Percentiles rank a stretch among this genome's conserved stretches.
Conservation (phyloP, 257 asterid genomes). For the Pogostemon cablin region DNA sequence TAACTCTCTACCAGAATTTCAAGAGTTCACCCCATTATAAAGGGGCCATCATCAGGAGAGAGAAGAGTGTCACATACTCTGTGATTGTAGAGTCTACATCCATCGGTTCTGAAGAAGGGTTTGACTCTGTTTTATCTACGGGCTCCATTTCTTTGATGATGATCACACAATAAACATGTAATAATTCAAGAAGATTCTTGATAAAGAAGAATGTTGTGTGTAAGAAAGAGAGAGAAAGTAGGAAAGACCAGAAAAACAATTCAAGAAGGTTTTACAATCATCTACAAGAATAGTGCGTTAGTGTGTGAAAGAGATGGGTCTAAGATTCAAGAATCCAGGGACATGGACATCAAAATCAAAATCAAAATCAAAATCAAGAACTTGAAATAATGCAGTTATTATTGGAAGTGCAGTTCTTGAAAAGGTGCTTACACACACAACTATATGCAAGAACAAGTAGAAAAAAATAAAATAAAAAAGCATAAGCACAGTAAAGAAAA, state of each 20-base stretch:
- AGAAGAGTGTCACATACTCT: conserved; percentile 43
- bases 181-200: conserved; percentile 24
- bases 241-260: too few relatives aligned
- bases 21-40: background rate
- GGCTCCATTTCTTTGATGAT: conserved; percentile 38
- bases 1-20: background rate
- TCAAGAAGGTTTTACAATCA: conserved; percentile 32
- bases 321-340: too few relatives aligned
- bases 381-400: background rate
- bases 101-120: conserved; percentile 53
- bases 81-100: conserved; percentile 38
- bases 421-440: background rate
- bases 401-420: background rate
- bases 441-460: background rate
- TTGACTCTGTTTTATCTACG: conserved; percentile 31
- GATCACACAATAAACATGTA: conserved; percentile 32
- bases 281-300: conserved; percentile 18
- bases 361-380: too few relatives aligned
- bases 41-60: background rate
- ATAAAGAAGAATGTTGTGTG: conserved; percentile 21
- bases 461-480: background rate
- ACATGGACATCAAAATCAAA: too few relatives aligned
- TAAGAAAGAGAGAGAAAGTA: background rate
- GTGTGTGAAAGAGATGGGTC: conserved; percentile 2
- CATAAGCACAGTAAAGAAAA: background rate